Evolutionary conservation across 2,329 filamentous ascomycete genomes (phyloP).

Genomic region (Cryphonectria parasitica): DNA sequence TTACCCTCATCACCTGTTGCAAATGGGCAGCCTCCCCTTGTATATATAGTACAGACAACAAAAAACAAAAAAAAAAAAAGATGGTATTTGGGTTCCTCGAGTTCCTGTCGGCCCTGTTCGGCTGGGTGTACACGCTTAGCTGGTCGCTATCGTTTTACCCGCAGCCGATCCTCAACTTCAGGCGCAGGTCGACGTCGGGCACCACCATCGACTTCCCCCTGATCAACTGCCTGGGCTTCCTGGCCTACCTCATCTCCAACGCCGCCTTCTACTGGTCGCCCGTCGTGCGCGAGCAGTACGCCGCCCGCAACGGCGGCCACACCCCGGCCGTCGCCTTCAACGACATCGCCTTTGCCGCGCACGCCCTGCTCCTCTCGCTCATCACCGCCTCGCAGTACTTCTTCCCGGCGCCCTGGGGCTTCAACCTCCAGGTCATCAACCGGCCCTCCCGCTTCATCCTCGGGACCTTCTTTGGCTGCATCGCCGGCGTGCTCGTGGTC

Average conservation of each 20-base stretch:
- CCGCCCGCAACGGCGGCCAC: constrained; percentile 72
- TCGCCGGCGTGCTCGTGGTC: constrained; percentile 61
- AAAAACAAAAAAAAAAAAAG: background rate
- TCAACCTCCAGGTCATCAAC: constrained; percentile 60
- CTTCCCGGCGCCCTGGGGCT: constrained; percentile 73
- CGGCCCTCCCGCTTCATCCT: constrained; percentile 65
- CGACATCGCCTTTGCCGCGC: constrained; percentile 84
- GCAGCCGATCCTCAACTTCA: constrained; percentile 80
- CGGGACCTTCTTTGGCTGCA: constrained; percentile 70
- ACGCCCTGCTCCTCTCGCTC: constrained; percentile 74
- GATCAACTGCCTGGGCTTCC: constrained; percentile 72
- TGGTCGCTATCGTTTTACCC: constrained; percentile 95
- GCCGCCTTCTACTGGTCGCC: constrained; percentile 77
- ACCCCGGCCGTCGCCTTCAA: constrained; percentile 87
- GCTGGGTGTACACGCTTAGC: constrained; percentile 75
- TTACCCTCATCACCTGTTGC: background rate
- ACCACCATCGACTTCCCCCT: constrained; percentile 87
- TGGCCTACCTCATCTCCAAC: constrained; percentile 77
- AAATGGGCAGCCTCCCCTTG: background rate
- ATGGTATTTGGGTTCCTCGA: constrained; percentile 45
- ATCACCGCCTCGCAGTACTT: constrained; percentile 81
- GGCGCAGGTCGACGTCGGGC: constrained; percentile 76
- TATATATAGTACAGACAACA: background rate
- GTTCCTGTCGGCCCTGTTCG: constrained; percentile 62
- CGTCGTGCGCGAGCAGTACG: constrained; percentile 80